Percentiles rank a stretch among this genome's conserved stretches.
These are phyloP conservation scores for Camelina neglecta DNA, from an alignment of 345 rosid species.

Conservation along the genomic window DNA sequence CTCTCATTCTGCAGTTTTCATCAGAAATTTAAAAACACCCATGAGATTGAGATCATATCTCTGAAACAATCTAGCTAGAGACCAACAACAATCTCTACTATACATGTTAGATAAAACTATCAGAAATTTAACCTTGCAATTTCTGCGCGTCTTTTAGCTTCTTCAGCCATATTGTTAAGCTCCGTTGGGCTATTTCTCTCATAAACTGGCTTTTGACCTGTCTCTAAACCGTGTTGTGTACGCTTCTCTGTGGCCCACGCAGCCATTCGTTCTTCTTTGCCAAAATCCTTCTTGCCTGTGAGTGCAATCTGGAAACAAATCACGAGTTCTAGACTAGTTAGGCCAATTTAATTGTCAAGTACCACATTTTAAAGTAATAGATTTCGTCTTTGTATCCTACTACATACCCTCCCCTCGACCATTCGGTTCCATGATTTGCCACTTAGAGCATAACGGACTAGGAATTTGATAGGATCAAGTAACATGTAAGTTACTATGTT, in stretches of 20 bases:
- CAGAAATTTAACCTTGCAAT: constrained; percentile 36
- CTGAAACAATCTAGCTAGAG: neutral
- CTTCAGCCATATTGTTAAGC: constrained; percentile 54
- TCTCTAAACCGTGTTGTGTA: constrained; percentile 52
- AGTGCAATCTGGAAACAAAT: constrained; percentile 46
- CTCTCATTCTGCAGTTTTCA: constrained; percentile 51
- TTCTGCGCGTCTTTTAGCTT: constrained; percentile 60
- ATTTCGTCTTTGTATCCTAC: neutral
- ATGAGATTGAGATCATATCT: constrained; percentile 11
- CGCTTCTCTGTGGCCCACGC: constrained; percentile 54
- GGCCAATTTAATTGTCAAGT: neutral
- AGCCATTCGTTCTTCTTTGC: constrained; percentile 52
- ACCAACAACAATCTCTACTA: constrained; percentile 5
- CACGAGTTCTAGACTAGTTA: neutral
- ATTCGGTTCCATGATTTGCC: constrained; percentile 79
- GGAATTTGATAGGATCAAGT: constrained; percentile 88
- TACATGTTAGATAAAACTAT: neutral
- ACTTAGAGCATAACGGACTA: constrained; percentile 73
- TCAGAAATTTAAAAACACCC: constrained; percentile 4
- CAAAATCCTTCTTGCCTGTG: constrained; percentile 51
- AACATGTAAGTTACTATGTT: constrained; percentile 64
- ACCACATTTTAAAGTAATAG: neutral
- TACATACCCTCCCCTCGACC: constrained; percentile 66
- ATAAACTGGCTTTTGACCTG: constrained; percentile 25
- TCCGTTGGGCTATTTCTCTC: constrained; percentile 46